These are phyloP conservation scores for Alternaria brassicicola DNA, from an alignment of 2,329 filamentous ascomycete species.

Conservation along the genomic window DNA sequence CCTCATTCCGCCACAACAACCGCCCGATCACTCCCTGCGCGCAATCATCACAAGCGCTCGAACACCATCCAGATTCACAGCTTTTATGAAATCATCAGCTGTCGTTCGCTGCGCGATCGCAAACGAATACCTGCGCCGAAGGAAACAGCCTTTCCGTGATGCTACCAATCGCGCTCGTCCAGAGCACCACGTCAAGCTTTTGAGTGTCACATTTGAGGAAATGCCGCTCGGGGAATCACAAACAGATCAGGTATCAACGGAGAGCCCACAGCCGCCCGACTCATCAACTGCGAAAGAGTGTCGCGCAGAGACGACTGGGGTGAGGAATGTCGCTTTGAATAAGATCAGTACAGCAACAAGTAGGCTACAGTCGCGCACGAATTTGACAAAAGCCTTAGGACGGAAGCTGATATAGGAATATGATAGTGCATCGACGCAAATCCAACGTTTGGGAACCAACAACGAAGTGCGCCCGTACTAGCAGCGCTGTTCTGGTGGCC, in stretches of 20 bases:
- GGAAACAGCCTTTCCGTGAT: conserved; percentile 9
- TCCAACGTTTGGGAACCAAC: conserved; percentile 6
- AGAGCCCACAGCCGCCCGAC: background rate
- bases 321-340: background rate
- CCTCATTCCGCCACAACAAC: conserved; percentile 11
- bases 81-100: conserved; percentile 21
- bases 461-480: background rate
- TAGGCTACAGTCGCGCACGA: background rate
- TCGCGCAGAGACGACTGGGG: background rate
- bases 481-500: conserved; percentile 8
- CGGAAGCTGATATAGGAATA: background rate
- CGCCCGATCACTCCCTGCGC: background rate
- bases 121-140: conserved; percentile 19
- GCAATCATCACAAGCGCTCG: conserved; percentile 7
- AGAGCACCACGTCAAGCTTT: conserved; percentile 8
- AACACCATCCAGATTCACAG: conserved; percentile 2
- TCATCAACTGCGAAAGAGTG: background rate
- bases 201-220: background rate
- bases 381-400: background rate
- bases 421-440: conserved; percentile 1
- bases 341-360: background rate
- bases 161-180: background rate
- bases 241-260: background rate
- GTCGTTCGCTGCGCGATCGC: conserved; percentile 15
- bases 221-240: background rate